These are phyloP conservation scores for Fusarium anguioides DNA, from an alignment of 2,329 filamentous ascomycete species.

Conservation along the genomic window DNA sequence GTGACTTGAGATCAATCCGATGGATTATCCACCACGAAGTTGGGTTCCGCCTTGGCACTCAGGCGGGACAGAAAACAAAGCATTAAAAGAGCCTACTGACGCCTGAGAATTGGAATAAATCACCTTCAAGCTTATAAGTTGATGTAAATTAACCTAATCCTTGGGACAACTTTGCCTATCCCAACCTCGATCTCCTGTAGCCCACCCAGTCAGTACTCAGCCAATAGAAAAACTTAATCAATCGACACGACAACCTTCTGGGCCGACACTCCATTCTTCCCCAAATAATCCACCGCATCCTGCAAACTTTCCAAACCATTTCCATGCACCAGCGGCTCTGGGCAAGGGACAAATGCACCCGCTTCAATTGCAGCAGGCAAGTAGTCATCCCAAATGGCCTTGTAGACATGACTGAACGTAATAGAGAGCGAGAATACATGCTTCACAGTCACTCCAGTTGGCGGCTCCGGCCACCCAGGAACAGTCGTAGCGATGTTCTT, in stretches of 20 bases:
- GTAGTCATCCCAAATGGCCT: not conserved
- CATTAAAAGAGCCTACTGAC: no score
- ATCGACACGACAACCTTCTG: not conserved
- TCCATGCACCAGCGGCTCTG: not conserved
- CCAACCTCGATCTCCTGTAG: no score
- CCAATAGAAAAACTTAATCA: not conserved
- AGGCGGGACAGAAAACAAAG: no score
- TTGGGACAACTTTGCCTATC: no score
- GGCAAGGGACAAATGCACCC: not conserved
- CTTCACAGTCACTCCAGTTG: not conserved
- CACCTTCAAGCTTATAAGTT: no score
- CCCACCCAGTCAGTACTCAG: no score
- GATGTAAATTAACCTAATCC: no score
- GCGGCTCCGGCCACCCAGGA: not conserved
- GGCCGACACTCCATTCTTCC: not conserved
- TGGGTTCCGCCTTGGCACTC: no score
- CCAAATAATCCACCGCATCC: not conserved
- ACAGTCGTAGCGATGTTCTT: not conserved
- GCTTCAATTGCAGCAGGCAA: not conserved
- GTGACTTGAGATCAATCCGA: not conserved
- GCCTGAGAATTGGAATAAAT: no score
- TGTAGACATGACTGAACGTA: not conserved
- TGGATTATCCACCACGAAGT: no score
- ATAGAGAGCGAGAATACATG: not conserved
- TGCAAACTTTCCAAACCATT: not conserved